Evolutionary conservation across 1,139 yeast genomes (phyloP), one percentile per base, ranked within the genome.

Genomic region (Yamadazyma songkhlaensis): DNA sequence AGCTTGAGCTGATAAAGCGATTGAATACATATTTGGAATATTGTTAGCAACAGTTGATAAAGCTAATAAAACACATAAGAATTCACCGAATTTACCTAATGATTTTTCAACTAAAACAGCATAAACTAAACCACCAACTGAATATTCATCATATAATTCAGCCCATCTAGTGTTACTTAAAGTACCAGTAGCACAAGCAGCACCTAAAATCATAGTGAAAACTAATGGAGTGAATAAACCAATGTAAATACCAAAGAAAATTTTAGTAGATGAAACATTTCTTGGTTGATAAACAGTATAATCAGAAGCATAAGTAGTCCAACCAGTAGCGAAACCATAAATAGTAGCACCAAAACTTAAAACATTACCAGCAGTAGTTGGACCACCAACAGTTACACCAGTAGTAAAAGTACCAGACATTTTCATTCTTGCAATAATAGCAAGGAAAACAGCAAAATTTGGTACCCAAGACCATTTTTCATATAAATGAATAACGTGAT

Each of bases 291-390:
- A 90, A 37, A 84, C 90, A 38, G 96, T 87, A 64, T 89, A 90
- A 65, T 89, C 97, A 30, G 95, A 80, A 32, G 96, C 94, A 54
- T 84, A 87, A 17, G 96, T 84, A 41, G 95, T 79, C 97, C 97
- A 89, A 46, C 97, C 97, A 40, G 96, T 79, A 36, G 96, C 95
- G 54, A 84, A 90, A 46, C 97, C 97, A 53, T 76, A 90, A 46
- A 86, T 64, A 35, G 95, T 68, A 57, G 89, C 83, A 57, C 97
- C 97, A 52, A 85, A 88, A 28, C 94, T 81, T 41, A 90, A 71
- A 24, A 88, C 92, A 51, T 63, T 56, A 49, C 90, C 96, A 32
- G 95, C 95, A 38, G 81, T 74, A 31, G 76, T 71, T 25, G 58
- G 49, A 47, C 89, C 88, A 37, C 75, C 70, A 24, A 57, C 62